Base-by-base conservation (phyloP, 73 alveolate species). In the Paramecium pentaurelia region DNA sequence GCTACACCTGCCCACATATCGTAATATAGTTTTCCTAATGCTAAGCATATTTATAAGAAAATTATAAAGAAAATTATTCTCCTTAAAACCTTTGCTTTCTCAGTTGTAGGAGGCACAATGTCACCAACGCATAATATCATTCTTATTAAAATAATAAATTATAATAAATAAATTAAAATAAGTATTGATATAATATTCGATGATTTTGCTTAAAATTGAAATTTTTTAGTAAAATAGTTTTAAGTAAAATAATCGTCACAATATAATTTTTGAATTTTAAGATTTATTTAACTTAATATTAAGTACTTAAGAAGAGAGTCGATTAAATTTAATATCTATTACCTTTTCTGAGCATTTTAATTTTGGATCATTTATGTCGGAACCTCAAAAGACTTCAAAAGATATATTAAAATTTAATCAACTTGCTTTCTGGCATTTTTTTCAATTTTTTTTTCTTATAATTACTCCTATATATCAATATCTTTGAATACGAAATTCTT, bases 1-100 rank as follows among this genome's bases (percentile, higher is more conserved):
- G 91, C 91, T 10, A 80, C 75, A 8, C 91, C 91, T 45, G 77
- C 91, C 91, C 91, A 80, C n/a, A 80, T 18, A 27, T 80, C 71
- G 12, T 45, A 80, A 49, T 80, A 80, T 4, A 80, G 58, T 27
- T 80, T 80, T 27, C 47, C 58, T 18, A 80, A n/a, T n/a, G 64
- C 75, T 11, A 80, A 47, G 47, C 71, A 25, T 11, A 80, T 45
- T 80, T 80, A 20, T 25, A 80, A 27, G 32, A 49, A 42, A 25
- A 80, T 45, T 25, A 80, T 45, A 47, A 80, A 80, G 91, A 32
- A 80, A 32, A 80, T 25, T 44, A 80, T 80, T 36, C 75, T 45
- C 58, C 91, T 80, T 80, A 80, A 80, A 51, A 80, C 91, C 32
- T 80, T 80, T 27, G 91, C 91, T 47, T 80, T 80, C 91, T 80